Evolutionary conservation across 2,329 filamentous ascomycete species (phyloP), one percentile per base, ranked within the genome.

Genomic region (Colletotrichum coccodes): DNA sequence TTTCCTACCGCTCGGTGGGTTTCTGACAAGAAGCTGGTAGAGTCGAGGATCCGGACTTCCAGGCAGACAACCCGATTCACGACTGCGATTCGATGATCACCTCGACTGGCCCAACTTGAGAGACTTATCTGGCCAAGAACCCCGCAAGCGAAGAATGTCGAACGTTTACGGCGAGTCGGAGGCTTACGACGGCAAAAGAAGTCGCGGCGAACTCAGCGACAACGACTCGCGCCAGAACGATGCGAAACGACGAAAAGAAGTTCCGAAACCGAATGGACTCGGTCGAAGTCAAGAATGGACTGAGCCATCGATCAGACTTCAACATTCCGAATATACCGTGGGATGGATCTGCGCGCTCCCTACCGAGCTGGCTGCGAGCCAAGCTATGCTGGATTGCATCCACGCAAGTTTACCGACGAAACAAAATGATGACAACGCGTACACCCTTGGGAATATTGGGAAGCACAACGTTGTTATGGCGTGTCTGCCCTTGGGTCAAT

Each of bases 381-480:
- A 34, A 6, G 64, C 70, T 8, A 71, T 72, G 72, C n/a, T 73
- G 3, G 71, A 72, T n/a, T 0, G n/a, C 2, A 28, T 65, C 2
- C 68, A 73, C 38, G 26, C 46, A 2, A 32, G 8, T 9, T 52
- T 68, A 1, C 32, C n/a, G 1, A 14, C 2, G 1, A 9, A 4
- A 21, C 14, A 40, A 0, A 30, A 50, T 6, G 75, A 78, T 12
- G 66, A 11, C 18, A 78, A 77, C n/a, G 26, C 59, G 1, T 78
- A 78, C 21, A 58, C 26, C 0, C 32, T 78, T 0, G 76, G 76
- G 0, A 71, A 50, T 3, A 73, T 78, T 0, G 26, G 28, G 0
- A 18, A 50, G 0, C 76, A 78, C 36, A 75, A 77, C 1, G 30
- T 77, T 18, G 76, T 74, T 12, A 71, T 77, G n/a, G 74, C 73